These are phyloP conservation scores for Cenchrus purpureus DNA, from an alignment of 176 grass and related monocot genomes.

Conservation along the genomic window DNA sequence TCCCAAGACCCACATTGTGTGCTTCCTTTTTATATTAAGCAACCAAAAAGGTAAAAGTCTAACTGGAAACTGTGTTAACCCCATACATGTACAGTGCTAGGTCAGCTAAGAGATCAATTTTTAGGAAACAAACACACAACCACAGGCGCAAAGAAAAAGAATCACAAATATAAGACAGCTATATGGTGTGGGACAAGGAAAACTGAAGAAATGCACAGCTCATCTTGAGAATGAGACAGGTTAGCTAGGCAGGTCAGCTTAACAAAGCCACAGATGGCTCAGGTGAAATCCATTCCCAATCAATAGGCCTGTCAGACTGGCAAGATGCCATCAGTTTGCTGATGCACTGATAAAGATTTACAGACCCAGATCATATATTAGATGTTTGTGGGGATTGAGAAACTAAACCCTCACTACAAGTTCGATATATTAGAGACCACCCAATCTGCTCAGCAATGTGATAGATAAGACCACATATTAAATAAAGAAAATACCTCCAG, in stretches of 20 bases:
- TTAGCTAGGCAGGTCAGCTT: too few species aligned
- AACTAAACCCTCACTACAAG: background rate
- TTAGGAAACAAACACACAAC: background rate
- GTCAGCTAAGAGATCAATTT: background rate
- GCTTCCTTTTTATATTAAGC: background rate
- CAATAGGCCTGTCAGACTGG: background rate
- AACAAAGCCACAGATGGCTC: background rate
- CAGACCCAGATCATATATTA: background rate
- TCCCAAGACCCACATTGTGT: background rate
- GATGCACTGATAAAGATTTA: background rate
- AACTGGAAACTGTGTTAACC: background rate
- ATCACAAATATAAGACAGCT: background rate
- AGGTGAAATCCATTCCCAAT: background rate
- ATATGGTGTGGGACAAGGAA: background rate
- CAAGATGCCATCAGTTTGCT: background rate
- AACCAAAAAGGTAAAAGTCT: background rate
- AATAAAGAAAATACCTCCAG: constrained; percentile 67
- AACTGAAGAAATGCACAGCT: background rate
- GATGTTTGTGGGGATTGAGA: background rate
- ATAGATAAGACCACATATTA: background rate
- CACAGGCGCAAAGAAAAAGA: background rate
- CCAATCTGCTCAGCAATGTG: constrained; percentile 3
- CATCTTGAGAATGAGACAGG: too few species aligned
- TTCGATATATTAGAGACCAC: constrained; percentile 28
- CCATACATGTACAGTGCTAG: background rate